phyloP scores from a whole-genome alignment of 2,329 filamentous ascomycete species.

The Penicillium sp. region DNA sequence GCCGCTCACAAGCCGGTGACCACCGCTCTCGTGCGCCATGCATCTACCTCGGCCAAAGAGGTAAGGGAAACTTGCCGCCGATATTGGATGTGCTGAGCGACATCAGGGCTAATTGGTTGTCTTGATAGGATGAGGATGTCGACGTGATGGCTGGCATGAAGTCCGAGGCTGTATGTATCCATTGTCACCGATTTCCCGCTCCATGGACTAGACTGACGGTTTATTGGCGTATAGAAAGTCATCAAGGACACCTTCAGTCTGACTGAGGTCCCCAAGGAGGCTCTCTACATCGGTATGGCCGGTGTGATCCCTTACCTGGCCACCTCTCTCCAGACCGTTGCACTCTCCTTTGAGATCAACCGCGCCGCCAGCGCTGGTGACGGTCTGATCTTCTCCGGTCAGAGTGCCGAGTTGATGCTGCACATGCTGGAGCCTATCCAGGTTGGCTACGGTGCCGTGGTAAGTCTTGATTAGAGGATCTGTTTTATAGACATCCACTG shows the following conservation, averaged over 20 bases:
- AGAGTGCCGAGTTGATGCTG: conserved; percentile 66
- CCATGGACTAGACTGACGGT: conserved; percentile 3
- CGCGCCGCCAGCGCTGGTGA: conserved; percentile 56
- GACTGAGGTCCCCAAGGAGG: conserved; percentile 59
- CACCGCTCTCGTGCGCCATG: conserved; percentile 47
- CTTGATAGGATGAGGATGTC: conserved; percentile 25
- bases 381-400: conserved; percentile 59
- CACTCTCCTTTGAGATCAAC: conserved; percentile 76
- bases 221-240: conserved; percentile 45
- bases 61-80: conserved; percentile 4
- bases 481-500: conserved; percentile 6
- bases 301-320: conserved; percentile 80
- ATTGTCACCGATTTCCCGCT: neutral
- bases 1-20: conserved; percentile 43
- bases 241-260: conserved; percentile 66
- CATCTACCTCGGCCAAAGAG: conserved; percentile 47
- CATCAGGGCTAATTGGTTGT: conserved; percentile 47
- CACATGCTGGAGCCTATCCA: conserved; percentile 78
- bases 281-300: conserved; percentile 63
- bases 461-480: conserved; percentile 41
- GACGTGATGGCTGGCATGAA: conserved; percentile 51
- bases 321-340: conserved; percentile 76
- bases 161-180: conserved; percentile 52
- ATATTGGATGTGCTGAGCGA: conserved; percentile 18
- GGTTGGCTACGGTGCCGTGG: conserved; percentile 81